Base-by-base conservation (phyloP, 2,329 filamentous ascomycete species). In the Lachnellula suecica region DNA sequence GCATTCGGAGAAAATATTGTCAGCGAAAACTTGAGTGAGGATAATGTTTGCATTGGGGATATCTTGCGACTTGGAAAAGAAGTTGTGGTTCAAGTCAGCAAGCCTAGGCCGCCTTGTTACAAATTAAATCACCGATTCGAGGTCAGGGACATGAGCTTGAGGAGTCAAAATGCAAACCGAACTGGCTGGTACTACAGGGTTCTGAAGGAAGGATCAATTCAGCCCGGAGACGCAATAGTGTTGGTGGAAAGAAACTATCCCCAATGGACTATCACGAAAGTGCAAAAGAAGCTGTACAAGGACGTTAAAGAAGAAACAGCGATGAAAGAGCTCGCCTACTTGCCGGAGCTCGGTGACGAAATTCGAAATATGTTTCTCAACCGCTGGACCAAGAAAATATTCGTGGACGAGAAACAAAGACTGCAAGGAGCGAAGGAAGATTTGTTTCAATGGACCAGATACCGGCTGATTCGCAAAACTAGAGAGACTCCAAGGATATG, bases 111-210 rank as follows among this genome's bases (percentile, higher is more conserved):
- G 57, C 84, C 84, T 8, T 87, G 84, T 68, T 86, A 79, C 70
- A 87, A 87, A 63, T 74, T 87, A 6, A 87, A 87, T 63, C 82
- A 86, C 59, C 79, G 83, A 2, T 87, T 87, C 63, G 74, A 79
- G 38, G 69, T 84, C 11, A 80, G 79, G 58, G 79, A 85, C 59
- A 84, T 87, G 67, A 80, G 82, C 4, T 77, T 76, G 1, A 70
- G 73, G 17, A 78, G 79, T 1, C 83, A 79, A 66, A 72, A 75
- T 50, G 70, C 70, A 0, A 77, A 78, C 48, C 77, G 83, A 2
- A 85, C 82, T 0, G 84, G 83, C 0, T 87, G 83, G 83, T 79
- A 85, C 62, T 85, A 85, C 54, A 77, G 83, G 2, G 78, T 87
- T 2, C 62, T 86, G 15, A 68, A 69, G 2, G 73, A 77, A 23